A percentile compares a stretch with the other conserved stretches of the same genome.
phyloP scores from a whole-genome alignment of 1,284 basidiomycete genomes.

The Irpex rosettiformis region DNA sequence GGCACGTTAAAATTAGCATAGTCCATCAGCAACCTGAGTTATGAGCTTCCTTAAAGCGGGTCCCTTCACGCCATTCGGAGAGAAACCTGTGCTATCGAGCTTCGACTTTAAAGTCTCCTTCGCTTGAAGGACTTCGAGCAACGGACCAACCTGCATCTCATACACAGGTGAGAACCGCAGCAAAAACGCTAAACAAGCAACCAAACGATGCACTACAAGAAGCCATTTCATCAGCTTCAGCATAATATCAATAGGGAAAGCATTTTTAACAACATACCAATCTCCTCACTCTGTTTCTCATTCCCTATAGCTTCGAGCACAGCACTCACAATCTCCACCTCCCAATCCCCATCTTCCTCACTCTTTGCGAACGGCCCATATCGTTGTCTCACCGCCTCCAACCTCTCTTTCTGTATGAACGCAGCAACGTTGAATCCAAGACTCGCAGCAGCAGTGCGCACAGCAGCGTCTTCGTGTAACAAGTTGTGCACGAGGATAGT shows the following conservation, averaged over 20 bases:
- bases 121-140: slow-evolving; percentile 73
- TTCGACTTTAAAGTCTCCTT: slow-evolving; percentile 51
- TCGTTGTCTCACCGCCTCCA: slow-evolving; percentile 38
- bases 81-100: slow-evolving; percentile 45
- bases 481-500: slow-evolving; percentile 61
- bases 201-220: slow-evolving; percentile 69
- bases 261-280: slow-evolving; percentile 51
- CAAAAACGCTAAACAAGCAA: slow-evolving; percentile 71
- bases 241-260: neutral
- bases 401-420: slow-evolving; percentile 56
- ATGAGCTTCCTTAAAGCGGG: slow-evolving; percentile 60
- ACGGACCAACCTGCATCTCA: slow-evolving; percentile 44
- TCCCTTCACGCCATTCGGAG: slow-evolving; percentile 52
- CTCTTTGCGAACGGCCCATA: slow-evolving; percentile 23
- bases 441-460: slow-evolving; percentile 79
- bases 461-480: slow-evolving; percentile 61
- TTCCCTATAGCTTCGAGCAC: slow-evolving; percentile 70
- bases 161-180: slow-evolving; percentile 68
- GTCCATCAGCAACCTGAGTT: slow-evolving; percentile 56
- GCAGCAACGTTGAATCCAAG: slow-evolving; percentile 75
- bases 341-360: slow-evolving; percentile 74
- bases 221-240: neutral
- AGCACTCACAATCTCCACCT: slow-evolving; percentile 77
- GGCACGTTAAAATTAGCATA: slow-evolving; percentile 29
- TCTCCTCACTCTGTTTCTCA: slow-evolving; percentile 74